Evolutionary conservation across 441 rosid species (phyloP).

Genomic region (Eutrema salsugineum): DNA sequence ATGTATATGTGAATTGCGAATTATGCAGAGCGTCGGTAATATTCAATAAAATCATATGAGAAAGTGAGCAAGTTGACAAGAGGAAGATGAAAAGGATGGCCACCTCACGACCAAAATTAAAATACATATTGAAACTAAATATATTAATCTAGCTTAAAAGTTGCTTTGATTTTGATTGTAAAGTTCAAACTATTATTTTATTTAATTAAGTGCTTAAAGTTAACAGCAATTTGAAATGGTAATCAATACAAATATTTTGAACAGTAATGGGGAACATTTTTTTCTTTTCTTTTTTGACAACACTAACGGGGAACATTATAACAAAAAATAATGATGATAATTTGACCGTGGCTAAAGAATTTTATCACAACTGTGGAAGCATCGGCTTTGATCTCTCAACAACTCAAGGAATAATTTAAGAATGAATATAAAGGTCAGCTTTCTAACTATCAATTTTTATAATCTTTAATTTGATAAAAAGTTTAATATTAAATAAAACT

Average conservation of each 20-base stretch:
- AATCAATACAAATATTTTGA: too few relatives aligned
- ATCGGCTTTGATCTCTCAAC: slow-evolving; percentile 21
- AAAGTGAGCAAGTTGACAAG: not conserved
- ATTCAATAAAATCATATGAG: not conserved
- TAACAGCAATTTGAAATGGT: too few relatives aligned
- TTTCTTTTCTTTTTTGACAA: too few relatives aligned
- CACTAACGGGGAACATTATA: not conserved
- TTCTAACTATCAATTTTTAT: too few relatives aligned
- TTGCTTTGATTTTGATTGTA: not conserved
- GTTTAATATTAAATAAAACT: too few relatives aligned
- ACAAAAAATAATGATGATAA: slow-evolving; percentile 5
- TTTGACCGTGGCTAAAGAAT: not conserved
- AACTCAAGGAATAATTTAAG: not conserved
- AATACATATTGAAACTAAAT: not conserved
- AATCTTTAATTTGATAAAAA: too few relatives aligned
- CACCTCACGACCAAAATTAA: not conserved
- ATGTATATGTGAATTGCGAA: not conserved
- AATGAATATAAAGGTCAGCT: too few relatives aligned
- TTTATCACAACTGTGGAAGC: slow-evolving; percentile 1
- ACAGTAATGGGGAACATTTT: too few relatives aligned
- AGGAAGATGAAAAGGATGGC: not conserved
- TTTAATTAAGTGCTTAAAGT: too few relatives aligned
- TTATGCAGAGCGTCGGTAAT: not conserved
- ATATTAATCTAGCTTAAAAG: not conserved
- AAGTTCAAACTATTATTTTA: too few relatives aligned